phyloP scores from a whole-genome alignment of 2,329 filamentous ascomycete species.

The Ceratocystiopsis sp. region DNA sequence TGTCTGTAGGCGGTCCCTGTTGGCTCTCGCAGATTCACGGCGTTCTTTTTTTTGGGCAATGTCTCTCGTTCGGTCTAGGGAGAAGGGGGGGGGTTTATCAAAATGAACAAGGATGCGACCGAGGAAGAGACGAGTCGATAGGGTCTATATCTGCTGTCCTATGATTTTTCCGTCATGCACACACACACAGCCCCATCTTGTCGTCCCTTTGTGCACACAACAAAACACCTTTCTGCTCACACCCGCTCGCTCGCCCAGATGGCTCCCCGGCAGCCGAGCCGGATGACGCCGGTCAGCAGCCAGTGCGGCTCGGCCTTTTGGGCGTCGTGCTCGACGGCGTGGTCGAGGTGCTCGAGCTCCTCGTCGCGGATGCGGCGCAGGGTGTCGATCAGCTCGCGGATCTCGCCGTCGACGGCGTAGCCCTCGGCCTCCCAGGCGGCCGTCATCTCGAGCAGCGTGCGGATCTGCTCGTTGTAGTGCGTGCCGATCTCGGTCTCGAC shows the following conservation, averaged over 20 bases:
- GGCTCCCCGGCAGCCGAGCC: slow-evolving; percentile 76
- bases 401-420: slow-evolving; percentile 64
- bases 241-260: slow-evolving; percentile 76
- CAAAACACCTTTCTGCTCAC: too few species aligned
- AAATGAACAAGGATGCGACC: too few species aligned
- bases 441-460: slow-evolving; percentile 66
- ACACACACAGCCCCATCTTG: too few species aligned
- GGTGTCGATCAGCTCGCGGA: slow-evolving; percentile 53
- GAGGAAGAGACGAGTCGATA: too few species aligned
- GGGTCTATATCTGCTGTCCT: too few species aligned
- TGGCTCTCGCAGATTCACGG: too few species aligned
- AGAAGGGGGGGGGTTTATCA: too few species aligned
- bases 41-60: too few species aligned
- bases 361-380: slow-evolving; percentile 81
- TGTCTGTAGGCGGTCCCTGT: too few species aligned
- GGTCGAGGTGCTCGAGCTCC: slow-evolving; percentile 90
- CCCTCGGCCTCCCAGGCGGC: slow-evolving; percentile 57
- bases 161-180: too few species aligned
- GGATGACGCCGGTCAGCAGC: slow-evolving; percentile 70
- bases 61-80: too few species aligned
- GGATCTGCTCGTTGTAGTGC: slow-evolving; percentile 89
- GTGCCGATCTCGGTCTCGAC: slow-evolving; percentile 95
- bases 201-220: too few species aligned
- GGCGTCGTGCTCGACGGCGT: slow-evolving; percentile 84
- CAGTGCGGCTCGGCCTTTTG: slow-evolving; percentile 83